These are phyloP conservation scores for Mrakia hoshinonis DNA, from an alignment of 768 basidiomycete genomes.

Conservation along the genomic window DNA sequence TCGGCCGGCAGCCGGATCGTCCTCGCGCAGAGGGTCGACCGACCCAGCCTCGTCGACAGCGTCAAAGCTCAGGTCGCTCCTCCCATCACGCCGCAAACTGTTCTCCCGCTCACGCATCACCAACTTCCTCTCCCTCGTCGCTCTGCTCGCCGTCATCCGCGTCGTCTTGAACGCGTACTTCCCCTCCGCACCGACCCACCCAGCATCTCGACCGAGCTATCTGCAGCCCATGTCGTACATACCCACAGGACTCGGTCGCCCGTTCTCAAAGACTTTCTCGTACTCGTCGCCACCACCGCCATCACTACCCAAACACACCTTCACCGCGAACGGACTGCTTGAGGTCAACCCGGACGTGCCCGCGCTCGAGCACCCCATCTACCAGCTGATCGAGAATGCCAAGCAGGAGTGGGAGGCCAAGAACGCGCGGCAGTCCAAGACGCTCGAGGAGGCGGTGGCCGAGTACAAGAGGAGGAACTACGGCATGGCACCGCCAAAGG, in stretches of 20 bases:
- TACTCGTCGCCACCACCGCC: neutral
- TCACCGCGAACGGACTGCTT: slow-evolving; percentile 39
- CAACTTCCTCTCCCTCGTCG: neutral
- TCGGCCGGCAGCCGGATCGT: neutral
- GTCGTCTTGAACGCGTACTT: neutral
- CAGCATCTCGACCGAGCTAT: neutral
- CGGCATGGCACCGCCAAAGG: slow-evolving; percentile 35
- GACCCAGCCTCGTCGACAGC: neutral
- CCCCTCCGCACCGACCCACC: neutral
- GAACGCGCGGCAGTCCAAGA: slow-evolving; percentile 33
- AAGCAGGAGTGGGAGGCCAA: slow-evolving; percentile 36
- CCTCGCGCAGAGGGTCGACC: neutral
- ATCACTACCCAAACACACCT: neutral
- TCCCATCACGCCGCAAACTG: neutral
- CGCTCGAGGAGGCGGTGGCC: slow-evolving; percentile 34
- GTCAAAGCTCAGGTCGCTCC: neutral
- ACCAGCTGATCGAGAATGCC: slow-evolving; percentile 38
- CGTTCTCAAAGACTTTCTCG: neutral
- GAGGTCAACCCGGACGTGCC: slow-evolving; percentile 37
- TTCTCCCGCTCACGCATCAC: neutral
- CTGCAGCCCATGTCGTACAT: neutral
- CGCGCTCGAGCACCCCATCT: slow-evolving; percentile 45
- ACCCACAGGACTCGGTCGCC: neutral
- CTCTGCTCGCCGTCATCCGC: neutral
- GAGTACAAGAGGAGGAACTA: slow-evolving; percentile 37